Base-by-base conservation (phyloP, 495 filamentous ascomycete genomes). In the Penicillium silybi region DNA sequence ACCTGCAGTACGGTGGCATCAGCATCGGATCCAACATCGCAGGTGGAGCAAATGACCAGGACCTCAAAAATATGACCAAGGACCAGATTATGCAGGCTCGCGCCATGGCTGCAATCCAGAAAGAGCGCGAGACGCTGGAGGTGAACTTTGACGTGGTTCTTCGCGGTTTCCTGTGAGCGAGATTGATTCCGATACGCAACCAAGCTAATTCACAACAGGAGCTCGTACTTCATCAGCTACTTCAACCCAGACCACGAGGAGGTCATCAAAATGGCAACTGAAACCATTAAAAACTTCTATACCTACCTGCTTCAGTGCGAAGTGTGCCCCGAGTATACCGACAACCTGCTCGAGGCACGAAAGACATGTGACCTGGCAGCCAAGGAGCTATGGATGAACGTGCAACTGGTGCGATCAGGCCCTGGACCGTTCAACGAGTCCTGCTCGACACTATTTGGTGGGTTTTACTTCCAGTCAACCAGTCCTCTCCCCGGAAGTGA, bases 221-320 rank as follows among this genome's bases (percentile, higher is more conserved):
- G 76, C 49, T 83, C 76, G 7, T 74, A 69, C 56, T 74, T 76
- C 54, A 71, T 76, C 6, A 52, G 50, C 4, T 58, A 61, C 41
- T 80, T 75, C 61, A 67, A 73, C 39, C 70, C 77, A 6, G 63
- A 75, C 9, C 71, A 44, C n/a, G 70, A 77, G 45, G 64, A 74
- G 0, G 67, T 72, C 40, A 64, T 89, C 49, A 74, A 79, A 44
- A 50, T 75, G 16, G 75, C 72, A 11, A 78, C 80, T 13, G 70
- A 74, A 15, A 81, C 93, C 4, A 74, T 97, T 41, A 80, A 79
- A 44, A 96, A 93, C 67, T 96, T 97, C 66, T 80, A 95, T 50
- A 90, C 90, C 56, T 98, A 96, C 58, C 76, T 97, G 8, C 73
- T 90, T 11, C 79, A 80, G 49, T 92, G 97, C 59, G 76, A 87